These are phyloP conservation scores for Backusella circina DNA, from an alignment of 192 early-diverging fungal species.

Conservation along the genomic window DNA sequence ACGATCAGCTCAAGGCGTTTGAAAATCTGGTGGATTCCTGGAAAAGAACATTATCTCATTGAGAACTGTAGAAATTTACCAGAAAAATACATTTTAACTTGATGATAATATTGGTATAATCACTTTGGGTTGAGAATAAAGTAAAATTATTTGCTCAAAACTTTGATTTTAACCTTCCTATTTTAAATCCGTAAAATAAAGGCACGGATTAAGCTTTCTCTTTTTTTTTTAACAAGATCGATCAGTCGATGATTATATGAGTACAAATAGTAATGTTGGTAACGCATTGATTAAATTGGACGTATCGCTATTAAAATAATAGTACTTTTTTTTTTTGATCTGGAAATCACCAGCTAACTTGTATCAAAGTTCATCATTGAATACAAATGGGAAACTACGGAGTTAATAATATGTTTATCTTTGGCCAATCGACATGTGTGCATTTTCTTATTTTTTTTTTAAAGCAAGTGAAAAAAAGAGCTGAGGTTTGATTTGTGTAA, in stretches of 20 bases:
- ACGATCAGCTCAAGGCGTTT: background rate
- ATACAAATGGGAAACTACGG: background rate
- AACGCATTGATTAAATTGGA: background rate
- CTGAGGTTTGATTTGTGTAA: background rate
- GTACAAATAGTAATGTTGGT: background rate
- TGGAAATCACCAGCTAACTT: too few species aligned
- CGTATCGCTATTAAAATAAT: background rate
- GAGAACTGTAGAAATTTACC: background rate
- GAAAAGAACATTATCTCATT: background rate
- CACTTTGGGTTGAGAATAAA: background rate
- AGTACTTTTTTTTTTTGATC: background rate
- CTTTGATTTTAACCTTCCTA: background rate
- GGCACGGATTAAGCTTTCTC: background rate
- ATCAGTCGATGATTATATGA: background rate
- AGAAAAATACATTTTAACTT: background rate
- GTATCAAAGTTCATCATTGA: background rate
- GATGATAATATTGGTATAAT: background rate
- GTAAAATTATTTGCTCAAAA: background rate
- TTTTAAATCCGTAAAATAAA: background rate
- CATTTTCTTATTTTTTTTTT: background rate
- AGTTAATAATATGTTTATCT: background rate
- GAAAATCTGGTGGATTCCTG: background rate
- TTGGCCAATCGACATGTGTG: background rate
- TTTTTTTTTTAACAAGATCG: background rate
- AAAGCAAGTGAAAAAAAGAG: background rate